Conservation (phyloP, 768 basidiomycete genomes). For the Mycena chlorophos region DNA sequence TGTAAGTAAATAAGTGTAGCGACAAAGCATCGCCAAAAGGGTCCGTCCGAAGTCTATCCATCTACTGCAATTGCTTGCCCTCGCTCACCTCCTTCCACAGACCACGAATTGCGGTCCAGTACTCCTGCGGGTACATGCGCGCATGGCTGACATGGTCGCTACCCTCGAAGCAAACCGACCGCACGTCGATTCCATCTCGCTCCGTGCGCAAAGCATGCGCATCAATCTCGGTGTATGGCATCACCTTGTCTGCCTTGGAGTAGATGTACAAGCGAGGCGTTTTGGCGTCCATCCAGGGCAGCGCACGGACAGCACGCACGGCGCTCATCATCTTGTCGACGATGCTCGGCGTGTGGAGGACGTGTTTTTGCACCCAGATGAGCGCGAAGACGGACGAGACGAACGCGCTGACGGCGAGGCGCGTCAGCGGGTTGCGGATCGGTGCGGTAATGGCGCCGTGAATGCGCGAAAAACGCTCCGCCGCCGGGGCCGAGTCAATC, state of each 20-base stretch:
- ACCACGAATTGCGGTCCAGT: constrained; percentile 40
- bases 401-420: constrained; percentile 23
- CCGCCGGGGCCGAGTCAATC: constrained; percentile 46
- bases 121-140: constrained; percentile 39
- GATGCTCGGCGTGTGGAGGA: constrained; percentile 26
- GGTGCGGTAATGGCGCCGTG: constrained; percentile 34
- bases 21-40: neutral
- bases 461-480: constrained; percentile 28
- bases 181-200: constrained; percentile 33
- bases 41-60: neutral
- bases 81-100: constrained; percentile 33
- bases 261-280: constrained; percentile 47
- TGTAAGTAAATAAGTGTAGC: neutral
- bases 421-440: constrained; percentile 33
- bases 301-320: constrained; percentile 29
- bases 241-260: constrained; percentile 41
- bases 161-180: constrained; percentile 36
- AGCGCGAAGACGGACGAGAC: constrained; percentile 32
- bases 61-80: neutral
- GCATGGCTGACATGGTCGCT: constrained; percentile 48
- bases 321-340: constrained; percentile 29
- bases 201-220: constrained; percentile 35
- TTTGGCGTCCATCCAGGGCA: constrained; percentile 39
- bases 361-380: constrained; percentile 17
- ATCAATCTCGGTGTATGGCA: constrained; percentile 37